Evolutionary conservation across 2,329 filamentous ascomycete genomes (phyloP).

Genomic region (Trichoderma oligosporum): DNA sequence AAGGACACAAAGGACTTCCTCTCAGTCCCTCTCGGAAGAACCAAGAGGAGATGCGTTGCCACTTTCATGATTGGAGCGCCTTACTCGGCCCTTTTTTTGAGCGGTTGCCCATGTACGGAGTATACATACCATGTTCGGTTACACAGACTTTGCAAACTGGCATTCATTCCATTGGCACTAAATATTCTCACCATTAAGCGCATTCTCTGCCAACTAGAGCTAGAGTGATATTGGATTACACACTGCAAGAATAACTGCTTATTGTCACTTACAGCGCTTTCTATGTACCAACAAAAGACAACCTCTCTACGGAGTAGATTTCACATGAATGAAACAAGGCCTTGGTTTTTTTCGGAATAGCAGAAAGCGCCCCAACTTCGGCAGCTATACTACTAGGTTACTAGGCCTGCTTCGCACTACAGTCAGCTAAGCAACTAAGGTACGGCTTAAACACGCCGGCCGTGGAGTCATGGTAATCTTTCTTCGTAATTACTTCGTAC

Average conservation of each 20-base stretch:
- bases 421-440: conserved; percentile 5
- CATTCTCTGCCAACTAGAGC: no score
- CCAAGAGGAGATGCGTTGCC: neutral
- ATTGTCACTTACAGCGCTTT: no score
- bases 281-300: no score
- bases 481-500: no score
- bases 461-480: conserved; percentile 1
- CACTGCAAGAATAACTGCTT: no score
- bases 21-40: neutral
- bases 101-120: neutral
- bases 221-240: neutral
- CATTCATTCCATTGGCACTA: neutral
- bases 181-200: neutral
- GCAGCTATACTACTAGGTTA: neutral
- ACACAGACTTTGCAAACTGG: neutral
- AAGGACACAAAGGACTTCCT: no score
- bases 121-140: conserved; percentile 2
- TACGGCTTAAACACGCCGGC: neutral
- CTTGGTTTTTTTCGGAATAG: no score
- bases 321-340: no score
- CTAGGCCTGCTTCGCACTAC: neutral
- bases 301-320: no score
- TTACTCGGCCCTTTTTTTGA: conserved; percentile 17
- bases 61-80: conserved; percentile 1
- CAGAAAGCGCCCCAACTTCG: no score